Base-by-base conservation (phyloP, 257 asterid genomes). In the Perilla frutescens region DNA sequence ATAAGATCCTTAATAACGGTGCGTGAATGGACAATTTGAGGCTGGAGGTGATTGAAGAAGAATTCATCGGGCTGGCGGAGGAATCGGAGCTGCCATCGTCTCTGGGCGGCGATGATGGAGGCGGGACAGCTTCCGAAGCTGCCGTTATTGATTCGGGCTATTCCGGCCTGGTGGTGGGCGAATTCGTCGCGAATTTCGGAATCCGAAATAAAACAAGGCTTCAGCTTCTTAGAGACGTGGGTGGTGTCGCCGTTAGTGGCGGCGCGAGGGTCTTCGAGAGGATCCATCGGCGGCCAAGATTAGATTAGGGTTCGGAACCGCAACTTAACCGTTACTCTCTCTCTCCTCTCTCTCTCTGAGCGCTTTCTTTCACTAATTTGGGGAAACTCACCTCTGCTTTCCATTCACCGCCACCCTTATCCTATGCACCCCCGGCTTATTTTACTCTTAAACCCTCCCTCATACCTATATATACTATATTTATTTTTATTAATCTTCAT, bases 81-180 rank as follows among this genome's bases (percentile, higher is more conserved):
- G 77, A 90, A 91, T 1, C 83, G 88, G 56, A 91, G 93, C 92
- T 91, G 97, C 96, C 96, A 89, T 7, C 71, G 70, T 83, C 81
- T 85, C 85, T 94, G 98, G 36, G 98, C 92, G 15, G 91, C 84
- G 77, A 91, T 84, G 81, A 94, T 88, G 66, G 96, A 91, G 32
- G 96, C 85, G 4, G 98, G 98, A 70, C 97, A 94, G 81, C 97
- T 84, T 5, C 98, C 98, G 64, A 94, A 94, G 80, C 96, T 91
- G 54, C 98, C 97, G 85, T 94, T 94, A 79, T 94, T 94, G 68
- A 94, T 81, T 13, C 96, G 91, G 13, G 93, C 93, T 72, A 90
- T 81, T 29, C 88, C 95, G 1, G 74, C 51, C 71, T 88, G 84
- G 87, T 94, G 98, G 81, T 91, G 97, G 31, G 84, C 71, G 66